Base-by-base conservation (phyloP, 306 rosid genomes). In the Quercus dentata region DNA sequence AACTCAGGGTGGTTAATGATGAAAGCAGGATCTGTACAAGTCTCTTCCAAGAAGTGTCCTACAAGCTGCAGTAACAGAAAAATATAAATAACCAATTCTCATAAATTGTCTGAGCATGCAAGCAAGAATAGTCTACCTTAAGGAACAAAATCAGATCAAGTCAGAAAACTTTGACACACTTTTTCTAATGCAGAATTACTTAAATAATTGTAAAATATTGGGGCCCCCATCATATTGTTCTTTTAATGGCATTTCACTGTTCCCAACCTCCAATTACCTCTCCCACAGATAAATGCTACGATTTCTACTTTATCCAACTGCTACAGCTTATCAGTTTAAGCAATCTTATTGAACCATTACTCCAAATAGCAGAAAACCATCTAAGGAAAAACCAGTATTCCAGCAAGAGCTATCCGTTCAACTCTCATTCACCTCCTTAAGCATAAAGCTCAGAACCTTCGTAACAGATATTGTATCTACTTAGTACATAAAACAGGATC, bases 41-140 rank as follows among this genome's bases (percentile, higher is more conserved):
- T 90, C 86, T 89, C 98, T 74, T 95, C 99, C 86, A 95, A 81
- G 80, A 90, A 91, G 91, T 95, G 96, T 35, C 96, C 99, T 82
- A 92, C 99, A 84, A 95, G 99, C 98, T 95, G 92, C 86, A 87
- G 63, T 25, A 69, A 52, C 33, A 80, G 17, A 71, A 76, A 71
- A 73, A 54, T 41, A 76, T 72, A 76, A 56, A 21, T 27, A 61
- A 17, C 15, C 49, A n/a, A 21, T 21, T 30, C 13, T 56, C 12
- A 19, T 33, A 67, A 67, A 19, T 31, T 19, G 33, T 19, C 23
- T 67, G 51, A 67, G 11, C 27, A 13, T 2, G 6, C 1, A 31
- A 31, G 20, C 8, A 31, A 30, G 17, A 64, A 11, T 30, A 41
- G 23, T 30, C 23, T 31, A 13, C 41, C 20, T 64, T 5, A 2